phyloP scores from a whole-genome alignment of 805 yeast species.

The Kazachstania kunashirensis region DNA sequence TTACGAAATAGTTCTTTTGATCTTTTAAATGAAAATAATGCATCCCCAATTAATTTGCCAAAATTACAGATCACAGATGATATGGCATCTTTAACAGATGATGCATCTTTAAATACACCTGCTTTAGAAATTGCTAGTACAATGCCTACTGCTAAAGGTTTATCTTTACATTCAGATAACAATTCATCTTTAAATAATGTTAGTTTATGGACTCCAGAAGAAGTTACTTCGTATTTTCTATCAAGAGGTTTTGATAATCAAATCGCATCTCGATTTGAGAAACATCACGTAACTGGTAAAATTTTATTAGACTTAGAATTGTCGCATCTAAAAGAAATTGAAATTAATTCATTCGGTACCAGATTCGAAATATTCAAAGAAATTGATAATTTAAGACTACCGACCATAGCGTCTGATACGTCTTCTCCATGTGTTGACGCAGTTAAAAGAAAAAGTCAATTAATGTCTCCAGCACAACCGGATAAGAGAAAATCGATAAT shows the following conservation, averaged over 20 bases:
- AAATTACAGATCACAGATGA: not conserved
- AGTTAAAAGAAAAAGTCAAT: slow-evolving; percentile 7
- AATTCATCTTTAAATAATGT: slow-evolving; percentile 27
- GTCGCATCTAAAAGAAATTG: slow-evolving; percentile 79
- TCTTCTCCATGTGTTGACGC: too few relatives aligned
- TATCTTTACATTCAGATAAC: not conserved
- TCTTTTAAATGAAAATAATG: not conserved
- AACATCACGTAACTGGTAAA: slow-evolving; percentile 80
- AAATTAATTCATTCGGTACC: slow-evolving; percentile 86
- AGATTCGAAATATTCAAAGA: slow-evolving; percentile 85
- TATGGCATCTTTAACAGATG: not conserved
- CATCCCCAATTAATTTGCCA: not conserved
- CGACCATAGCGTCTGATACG: too few relatives aligned
- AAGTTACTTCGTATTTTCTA: slow-evolving; percentile 70
- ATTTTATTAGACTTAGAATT: slow-evolving; percentile 80
- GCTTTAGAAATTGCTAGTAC: not conserved
- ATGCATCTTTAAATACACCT: not conserved
- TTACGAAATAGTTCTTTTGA: slow-evolving; percentile 33
- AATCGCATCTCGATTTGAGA: slow-evolving; percentile 64
- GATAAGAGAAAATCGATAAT: not conserved
- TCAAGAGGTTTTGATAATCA: slow-evolving; percentile 60
- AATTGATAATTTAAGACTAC: slow-evolving; percentile 51
- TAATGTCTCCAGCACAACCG: slow-evolving; percentile 26
- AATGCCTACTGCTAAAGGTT: not conserved
- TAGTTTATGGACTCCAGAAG: slow-evolving; percentile 68